phyloP scores from a whole-genome alignment of 768 basidiomycete species.

The Boletus reticuloceps region DNA sequence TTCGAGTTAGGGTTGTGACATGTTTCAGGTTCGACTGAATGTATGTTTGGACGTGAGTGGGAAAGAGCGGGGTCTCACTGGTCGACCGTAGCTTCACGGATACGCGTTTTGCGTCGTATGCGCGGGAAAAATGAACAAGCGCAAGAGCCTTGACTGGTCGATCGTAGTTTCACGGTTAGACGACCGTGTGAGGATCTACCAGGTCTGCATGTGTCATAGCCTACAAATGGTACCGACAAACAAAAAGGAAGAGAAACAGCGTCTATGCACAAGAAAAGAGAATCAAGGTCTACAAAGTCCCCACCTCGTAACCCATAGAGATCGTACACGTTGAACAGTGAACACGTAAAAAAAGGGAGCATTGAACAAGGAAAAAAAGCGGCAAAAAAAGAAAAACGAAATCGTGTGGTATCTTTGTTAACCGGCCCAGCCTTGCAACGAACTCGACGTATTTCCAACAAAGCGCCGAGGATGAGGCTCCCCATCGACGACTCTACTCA shows the following conservation, averaged over 20 bases:
- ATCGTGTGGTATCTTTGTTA: not conserved
- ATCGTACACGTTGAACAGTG: conserved; percentile 2
- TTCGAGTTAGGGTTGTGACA: not conserved
- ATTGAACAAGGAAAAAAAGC: not conserved
- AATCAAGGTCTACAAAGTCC: conserved; percentile 18
- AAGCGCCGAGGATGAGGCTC: conserved; percentile 5
- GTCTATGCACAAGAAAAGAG: not conserved
- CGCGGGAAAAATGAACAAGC: too few species aligned
- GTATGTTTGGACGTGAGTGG: too few species aligned
- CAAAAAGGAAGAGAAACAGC: too few species aligned
- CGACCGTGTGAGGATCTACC: not conserved
- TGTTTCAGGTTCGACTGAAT: not conserved
- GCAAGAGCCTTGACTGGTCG: not conserved
- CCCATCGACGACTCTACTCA: conserved; percentile 8
- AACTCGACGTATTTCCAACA: conserved; percentile 22
- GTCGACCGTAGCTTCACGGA: not conserved
- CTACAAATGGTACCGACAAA: not conserved
- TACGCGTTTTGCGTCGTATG: too few species aligned
- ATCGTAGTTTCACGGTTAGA: not conserved
- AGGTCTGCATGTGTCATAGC: not conserved
- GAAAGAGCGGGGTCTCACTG: not conserved
- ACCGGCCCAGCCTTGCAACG: conserved; percentile 31
- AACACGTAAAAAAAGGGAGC: not conserved
- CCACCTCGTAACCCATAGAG: conserved; percentile 2
- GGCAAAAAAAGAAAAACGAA: not conserved